phyloP scores from a whole-genome alignment of 208 protist species.

The Crithidia thermophila region DNA sequence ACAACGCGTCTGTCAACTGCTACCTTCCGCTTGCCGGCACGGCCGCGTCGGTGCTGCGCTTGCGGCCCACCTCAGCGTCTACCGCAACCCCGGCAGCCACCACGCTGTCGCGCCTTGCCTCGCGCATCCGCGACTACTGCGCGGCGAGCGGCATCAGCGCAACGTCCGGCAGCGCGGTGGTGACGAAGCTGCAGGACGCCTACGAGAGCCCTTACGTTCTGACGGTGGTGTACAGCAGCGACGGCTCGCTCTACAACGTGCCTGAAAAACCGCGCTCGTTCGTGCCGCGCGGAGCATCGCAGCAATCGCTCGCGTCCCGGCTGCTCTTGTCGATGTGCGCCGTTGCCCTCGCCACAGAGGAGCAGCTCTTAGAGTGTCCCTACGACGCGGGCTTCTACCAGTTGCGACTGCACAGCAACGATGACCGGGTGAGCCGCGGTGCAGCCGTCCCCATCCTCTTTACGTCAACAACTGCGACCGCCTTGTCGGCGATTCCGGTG shows the following conservation, averaged over 20 bases:
- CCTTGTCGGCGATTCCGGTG: too few relatives aligned
- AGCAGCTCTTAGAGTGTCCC: constrained; percentile 1
- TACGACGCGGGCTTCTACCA: background rate
- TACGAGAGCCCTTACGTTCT: constrained; percentile 19
- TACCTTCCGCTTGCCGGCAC: background rate
- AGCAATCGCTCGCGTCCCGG: background rate
- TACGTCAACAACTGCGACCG: background rate
- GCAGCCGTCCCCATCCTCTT: constrained; percentile 4
- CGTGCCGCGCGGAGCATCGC: background rate
- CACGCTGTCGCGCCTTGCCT: background rate
- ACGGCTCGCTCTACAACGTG: constrained; percentile 23
- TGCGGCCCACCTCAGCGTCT: constrained; percentile 1
- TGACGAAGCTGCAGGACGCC: background rate
- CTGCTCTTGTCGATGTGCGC: background rate
- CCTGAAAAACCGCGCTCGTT: background rate
- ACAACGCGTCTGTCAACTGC: background rate
- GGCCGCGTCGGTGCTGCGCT: constrained; percentile 6
- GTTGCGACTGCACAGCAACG: constrained; percentile 17
- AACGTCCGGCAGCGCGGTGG: background rate
- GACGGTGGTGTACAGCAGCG: constrained; percentile 34
- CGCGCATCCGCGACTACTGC: background rate
- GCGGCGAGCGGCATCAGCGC: background rate
- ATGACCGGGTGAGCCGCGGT: background rate
- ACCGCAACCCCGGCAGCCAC: background rate
- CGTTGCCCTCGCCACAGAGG: background rate